A percentile compares a stretch with the other conserved stretches of the same genome.
These are phyloP conservation scores for Geotrichum fermentans DNA, from an alignment of 1,139 yeast genomes.

Conservation along the genomic window DNA sequence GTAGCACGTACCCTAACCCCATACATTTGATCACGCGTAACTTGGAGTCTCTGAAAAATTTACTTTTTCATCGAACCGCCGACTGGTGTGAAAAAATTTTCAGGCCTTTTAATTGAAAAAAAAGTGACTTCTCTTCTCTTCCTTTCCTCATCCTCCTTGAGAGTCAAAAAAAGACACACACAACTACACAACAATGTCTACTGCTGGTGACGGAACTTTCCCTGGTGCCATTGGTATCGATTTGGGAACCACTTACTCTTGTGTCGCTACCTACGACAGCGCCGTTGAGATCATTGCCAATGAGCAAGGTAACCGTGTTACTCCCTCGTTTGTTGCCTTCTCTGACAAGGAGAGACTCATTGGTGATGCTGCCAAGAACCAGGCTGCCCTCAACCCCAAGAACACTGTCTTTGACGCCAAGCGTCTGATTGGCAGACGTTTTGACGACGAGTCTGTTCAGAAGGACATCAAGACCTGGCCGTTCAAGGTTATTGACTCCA, in stretches of 20 bases:
- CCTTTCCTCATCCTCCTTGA: slow-evolving; percentile 10
- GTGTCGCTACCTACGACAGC: slow-evolving; percentile 82
- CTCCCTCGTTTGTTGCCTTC: slow-evolving; percentile 97
- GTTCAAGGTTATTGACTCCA: slow-evolving; percentile 81
- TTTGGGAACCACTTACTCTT: slow-evolving; percentile 83
- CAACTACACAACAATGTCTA: slow-evolving; percentile 19
- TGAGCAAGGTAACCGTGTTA: slow-evolving; percentile 99
- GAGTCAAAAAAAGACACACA: slow-evolving; percentile 6
- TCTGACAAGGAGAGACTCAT: slow-evolving; percentile 95
- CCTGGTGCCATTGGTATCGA: slow-evolving; percentile 99
- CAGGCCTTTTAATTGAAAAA: neutral
- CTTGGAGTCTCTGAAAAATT: neutral
- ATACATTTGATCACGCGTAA: neutral
- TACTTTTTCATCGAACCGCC: neutral
- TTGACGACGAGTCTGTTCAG: slow-evolving; percentile 85
- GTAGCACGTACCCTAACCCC: neutral
- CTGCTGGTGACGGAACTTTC: slow-evolving; percentile 80
- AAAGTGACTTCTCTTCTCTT: slow-evolving; percentile 4
- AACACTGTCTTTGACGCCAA: slow-evolving; percentile 97
- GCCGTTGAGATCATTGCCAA: slow-evolving; percentile 88
- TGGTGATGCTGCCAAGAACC: slow-evolving; percentile 99
- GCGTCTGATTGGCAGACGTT: slow-evolving; percentile 96
- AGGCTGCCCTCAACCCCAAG: slow-evolving; percentile 94
- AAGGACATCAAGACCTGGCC: slow-evolving; percentile 97
- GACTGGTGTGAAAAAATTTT: slow-evolving; percentile 1